phyloP scores from a whole-genome alignment of 305 asterid species.

The Fraxinus sp. region DNA sequence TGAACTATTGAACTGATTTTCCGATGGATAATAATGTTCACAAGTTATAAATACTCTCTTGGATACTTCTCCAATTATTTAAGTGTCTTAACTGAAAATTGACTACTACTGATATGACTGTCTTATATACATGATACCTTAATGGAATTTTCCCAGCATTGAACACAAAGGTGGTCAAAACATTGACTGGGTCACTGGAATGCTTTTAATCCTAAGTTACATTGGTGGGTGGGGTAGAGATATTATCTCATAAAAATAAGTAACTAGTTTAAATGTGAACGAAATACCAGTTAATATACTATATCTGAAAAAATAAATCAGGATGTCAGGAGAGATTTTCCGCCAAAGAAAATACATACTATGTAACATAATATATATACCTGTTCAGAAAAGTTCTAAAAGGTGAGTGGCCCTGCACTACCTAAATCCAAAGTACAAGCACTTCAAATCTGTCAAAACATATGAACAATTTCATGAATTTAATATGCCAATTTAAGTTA shows the following conservation, averaged over 20 bases:
- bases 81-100: background rate
- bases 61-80: background rate
- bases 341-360: background rate
- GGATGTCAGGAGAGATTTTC: background rate
- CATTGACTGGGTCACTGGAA: background rate
- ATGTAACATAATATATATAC: slow-evolving; percentile 24
- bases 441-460: slow-evolving; percentile 14
- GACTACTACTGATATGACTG: background rate
- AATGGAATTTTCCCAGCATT: background rate
- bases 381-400: slow-evolving; percentile 54
- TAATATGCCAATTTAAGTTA: slow-evolving; percentile 2
- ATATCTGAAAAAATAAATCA: slow-evolving; percentile 7
- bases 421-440: slow-evolving; percentile 38
- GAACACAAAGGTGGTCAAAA: background rate
- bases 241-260: background rate
- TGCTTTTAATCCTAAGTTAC: background rate
- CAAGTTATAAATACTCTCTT: background rate
- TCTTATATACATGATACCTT: background rate
- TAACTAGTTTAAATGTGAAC: background rate
- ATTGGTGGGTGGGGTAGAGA: background rate
- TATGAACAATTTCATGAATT: slow-evolving; percentile 7
- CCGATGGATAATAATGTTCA: background rate
- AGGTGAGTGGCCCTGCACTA: slow-evolving; percentile 63
- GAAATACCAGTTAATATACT: background rate
- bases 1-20: background rate